These are phyloP conservation scores for Astrothelium subdiscretum DNA, from an alignment of 495 filamentous ascomycete species.

Conservation along the genomic window DNA sequence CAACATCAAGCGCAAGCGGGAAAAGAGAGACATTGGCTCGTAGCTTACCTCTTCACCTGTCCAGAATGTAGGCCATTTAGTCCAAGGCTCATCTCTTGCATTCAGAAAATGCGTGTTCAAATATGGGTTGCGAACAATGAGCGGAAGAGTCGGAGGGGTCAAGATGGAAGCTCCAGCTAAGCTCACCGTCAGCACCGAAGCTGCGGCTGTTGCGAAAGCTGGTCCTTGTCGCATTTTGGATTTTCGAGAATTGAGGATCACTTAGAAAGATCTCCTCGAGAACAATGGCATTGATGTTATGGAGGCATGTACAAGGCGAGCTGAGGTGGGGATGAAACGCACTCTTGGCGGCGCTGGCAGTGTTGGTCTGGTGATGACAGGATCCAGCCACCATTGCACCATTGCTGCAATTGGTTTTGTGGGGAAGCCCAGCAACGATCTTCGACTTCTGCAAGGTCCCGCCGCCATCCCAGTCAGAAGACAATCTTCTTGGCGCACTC, in stretches of 20 bases:
- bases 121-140: slow-evolving; percentile 87
- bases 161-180: slow-evolving; percentile 25
- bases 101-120: slow-evolving; percentile 75
- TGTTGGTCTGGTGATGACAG: slow-evolving; percentile 1
- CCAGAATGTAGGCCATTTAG: slow-evolving; percentile 90
- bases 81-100: slow-evolving; percentile 77
- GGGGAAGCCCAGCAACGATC: neutral
- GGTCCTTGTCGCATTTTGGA: slow-evolving; percentile 15
- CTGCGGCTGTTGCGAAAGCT: slow-evolving; percentile 3
- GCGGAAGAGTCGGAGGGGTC: slow-evolving; percentile 72
- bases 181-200: slow-evolving; percentile 18
- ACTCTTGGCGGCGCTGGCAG: neutral
- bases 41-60: slow-evolving; percentile 56
- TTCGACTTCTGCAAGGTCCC: neutral
- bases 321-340: neutral
- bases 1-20: no score
- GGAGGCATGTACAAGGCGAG: neutral
- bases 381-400: neutral
- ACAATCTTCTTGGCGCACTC: neutral
- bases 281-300: neutral
- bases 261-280: no score
- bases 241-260: neutral
- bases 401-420: neutral
- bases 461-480: neutral
- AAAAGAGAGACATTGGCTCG: neutral